These are phyloP conservation scores for Eucalyptus leucophloia DNA, from an alignment of 345 rosid species.

Conservation along the genomic window DNA sequence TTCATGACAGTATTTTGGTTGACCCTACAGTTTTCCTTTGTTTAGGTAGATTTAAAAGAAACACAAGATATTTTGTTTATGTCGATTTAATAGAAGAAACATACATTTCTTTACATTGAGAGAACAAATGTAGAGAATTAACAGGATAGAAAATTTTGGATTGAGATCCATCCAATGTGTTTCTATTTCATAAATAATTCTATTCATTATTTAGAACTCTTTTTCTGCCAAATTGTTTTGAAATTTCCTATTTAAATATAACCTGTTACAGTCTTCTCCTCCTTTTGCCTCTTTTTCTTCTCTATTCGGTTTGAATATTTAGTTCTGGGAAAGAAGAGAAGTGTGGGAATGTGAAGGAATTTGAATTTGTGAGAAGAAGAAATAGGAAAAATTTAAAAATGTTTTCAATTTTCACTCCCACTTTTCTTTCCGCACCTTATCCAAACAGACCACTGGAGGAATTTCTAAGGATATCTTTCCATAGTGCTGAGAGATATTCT, in stretches of 20 bases:
- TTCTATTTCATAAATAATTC: not conserved
- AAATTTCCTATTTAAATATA: not conserved
- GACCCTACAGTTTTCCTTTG: not conserved
- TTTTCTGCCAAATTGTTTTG: not conserved
- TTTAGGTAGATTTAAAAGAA: not conserved
- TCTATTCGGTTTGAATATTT: not conserved
- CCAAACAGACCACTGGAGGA: not conserved
- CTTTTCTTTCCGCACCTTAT: not conserved
- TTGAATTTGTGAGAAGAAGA: not conserved
- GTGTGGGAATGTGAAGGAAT: not conserved
- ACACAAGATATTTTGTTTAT: not conserved
- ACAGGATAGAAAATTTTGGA: not conserved
- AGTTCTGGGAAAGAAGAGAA: not conserved
- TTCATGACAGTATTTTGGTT: not conserved
- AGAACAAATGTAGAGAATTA: not conserved
- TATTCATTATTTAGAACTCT: not conserved
- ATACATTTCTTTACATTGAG: not conserved
- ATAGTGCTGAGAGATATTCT: not conserved
- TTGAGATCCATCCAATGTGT: not conserved
- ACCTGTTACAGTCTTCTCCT: not conserved
- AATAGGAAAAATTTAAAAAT: not conserved
- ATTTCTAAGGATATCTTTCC: not conserved
- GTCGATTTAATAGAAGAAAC: not conserved
- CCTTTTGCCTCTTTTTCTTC: not conserved
- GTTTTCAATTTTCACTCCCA: not conserved